Percentiles rank a stretch among this genome's conserved stretches.
Evolutionary conservation across 2,329 filamentous ascomycete species (phyloP).

Genomic region (Kalmusia sp.): DNA sequence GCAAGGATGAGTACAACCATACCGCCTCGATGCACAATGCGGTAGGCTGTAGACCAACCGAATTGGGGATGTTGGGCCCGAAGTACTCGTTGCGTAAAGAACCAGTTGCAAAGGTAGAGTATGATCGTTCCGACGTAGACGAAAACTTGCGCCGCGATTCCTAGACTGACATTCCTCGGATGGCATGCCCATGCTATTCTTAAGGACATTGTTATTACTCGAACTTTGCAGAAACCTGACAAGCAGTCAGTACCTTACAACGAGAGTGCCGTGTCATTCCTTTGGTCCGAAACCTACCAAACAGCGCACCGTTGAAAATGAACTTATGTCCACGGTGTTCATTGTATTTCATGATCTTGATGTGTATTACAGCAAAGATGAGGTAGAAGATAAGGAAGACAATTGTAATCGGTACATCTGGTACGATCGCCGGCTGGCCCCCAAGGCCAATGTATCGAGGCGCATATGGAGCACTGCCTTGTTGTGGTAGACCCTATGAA

Average conservation of each 20-base stretch:
- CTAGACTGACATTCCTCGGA: constrained; percentile 54
- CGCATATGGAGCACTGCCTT: constrained; percentile 37
- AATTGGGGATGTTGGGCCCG: constrained; percentile 74
- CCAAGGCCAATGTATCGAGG: constrained; percentile 35
- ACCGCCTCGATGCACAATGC: constrained; percentile 56
- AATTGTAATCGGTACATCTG: constrained; percentile 51
- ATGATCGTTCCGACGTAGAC: constrained; percentile 77
- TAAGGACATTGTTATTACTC: constrained; percentile 52
- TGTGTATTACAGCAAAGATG: constrained; percentile 48
- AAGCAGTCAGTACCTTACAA: constrained; percentile 8
- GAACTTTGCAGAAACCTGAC: constrained; percentile 53
- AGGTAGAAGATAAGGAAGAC: constrained; percentile 53
- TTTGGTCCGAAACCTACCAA: constrained; percentile 43
- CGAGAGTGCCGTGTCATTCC: too few species aligned
- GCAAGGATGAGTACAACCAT: constrained; percentile 62
- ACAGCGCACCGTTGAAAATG: constrained; percentile 50
- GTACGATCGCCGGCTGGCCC: constrained; percentile 34
- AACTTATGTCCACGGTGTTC: constrained; percentile 51
- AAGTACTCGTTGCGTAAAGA: constrained; percentile 78
- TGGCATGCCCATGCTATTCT: constrained; percentile 46
- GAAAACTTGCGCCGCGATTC: constrained; percentile 70
- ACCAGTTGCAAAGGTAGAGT: constrained; percentile 79
- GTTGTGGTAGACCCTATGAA: constrained; percentile 16
- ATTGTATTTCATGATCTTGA: constrained; percentile 51
- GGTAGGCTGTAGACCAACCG: constrained; percentile 70